Conservation (phyloP, 2,329 filamentous ascomycete species). For the Fusarium succisae region DNA sequence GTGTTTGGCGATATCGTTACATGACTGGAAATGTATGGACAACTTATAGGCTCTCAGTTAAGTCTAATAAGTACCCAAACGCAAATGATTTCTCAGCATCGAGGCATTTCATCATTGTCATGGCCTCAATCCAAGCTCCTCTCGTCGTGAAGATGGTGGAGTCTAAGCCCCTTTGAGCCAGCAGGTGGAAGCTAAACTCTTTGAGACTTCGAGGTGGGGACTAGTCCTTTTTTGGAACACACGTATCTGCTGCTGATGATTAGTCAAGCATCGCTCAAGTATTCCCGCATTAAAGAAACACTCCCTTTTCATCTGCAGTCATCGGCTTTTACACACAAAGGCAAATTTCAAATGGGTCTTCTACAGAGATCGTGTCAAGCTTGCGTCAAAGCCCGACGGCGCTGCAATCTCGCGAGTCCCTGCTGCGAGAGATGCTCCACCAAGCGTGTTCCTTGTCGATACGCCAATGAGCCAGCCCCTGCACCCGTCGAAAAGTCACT, state of each 20-base stretch:
- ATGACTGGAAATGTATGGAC: accelerated
- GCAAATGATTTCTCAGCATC: not conserved
- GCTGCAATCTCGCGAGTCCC: slow-evolving; percentile 5
- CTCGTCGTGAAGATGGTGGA: not conserved
- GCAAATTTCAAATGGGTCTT: too few relatives aligned
- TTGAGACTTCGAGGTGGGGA: accelerated
- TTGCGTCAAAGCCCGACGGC: not conserved
- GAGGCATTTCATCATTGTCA: not conserved
- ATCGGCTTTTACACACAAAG: accelerated
- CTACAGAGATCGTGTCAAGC: not conserved
- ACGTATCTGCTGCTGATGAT: not conserved
- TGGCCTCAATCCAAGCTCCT: not conserved
- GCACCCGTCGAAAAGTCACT: not conserved
- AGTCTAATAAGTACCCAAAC: accelerated
- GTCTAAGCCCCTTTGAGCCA: not conserved
- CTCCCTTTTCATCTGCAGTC: too few relatives aligned
- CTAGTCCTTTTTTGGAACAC: not conserved
- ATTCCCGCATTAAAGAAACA: not conserved
- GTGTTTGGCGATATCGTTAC: accelerated
- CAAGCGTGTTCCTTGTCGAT: slow-evolving; percentile 4
- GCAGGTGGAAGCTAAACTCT: not conserved
- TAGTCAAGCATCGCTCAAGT: not conserved
- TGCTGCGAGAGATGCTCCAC: slow-evolving; percentile 3
- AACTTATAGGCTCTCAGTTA: not conserved
- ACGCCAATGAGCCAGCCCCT: slow-evolving; percentile 7